Conservation (phyloP, 768 basidiomycete species). For the Gyrodon lividus region DNA sequence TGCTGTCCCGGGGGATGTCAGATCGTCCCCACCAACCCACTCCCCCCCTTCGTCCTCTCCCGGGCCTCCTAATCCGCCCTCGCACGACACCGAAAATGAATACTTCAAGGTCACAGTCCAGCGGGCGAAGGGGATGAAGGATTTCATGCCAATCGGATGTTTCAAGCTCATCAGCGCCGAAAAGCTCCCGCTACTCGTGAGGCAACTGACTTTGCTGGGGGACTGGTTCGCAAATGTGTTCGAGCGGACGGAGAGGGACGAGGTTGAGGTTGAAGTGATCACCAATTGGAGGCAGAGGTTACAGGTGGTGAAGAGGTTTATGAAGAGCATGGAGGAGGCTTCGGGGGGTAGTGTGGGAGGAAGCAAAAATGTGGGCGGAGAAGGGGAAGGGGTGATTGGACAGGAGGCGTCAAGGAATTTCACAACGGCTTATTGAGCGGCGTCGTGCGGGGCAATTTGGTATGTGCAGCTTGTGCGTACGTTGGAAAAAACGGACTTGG, state of each 20-base stretch:
- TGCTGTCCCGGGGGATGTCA: slow-evolving; percentile 11
- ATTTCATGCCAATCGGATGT: slow-evolving; percentile 88
- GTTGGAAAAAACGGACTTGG: slow-evolving; percentile 6
- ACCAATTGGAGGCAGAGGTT: slow-evolving; percentile 88
- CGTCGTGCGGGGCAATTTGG: not conserved
- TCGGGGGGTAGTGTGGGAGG: slow-evolving; percentile 12
- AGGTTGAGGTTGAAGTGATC: slow-evolving; percentile 69
- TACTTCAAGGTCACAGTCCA: slow-evolving; percentile 96
- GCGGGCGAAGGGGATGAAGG: slow-evolving; percentile 85
- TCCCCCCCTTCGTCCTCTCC: slow-evolving; percentile 16
- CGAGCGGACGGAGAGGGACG: slow-evolving; percentile 69
- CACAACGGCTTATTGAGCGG: slow-evolving; percentile 46
- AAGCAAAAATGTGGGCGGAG: slow-evolving; percentile 28
- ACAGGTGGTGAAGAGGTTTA: slow-evolving; percentile 74
- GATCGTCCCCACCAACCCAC: slow-evolving; percentile 12
- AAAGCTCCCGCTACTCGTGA: slow-evolving; percentile 80
- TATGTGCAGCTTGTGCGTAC: not conserved
- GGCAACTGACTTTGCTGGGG: slow-evolving; percentile 82
- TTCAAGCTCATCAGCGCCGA: slow-evolving; percentile 94
- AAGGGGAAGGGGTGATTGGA: slow-evolving; percentile 45
- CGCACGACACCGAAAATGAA: slow-evolving; percentile 77
- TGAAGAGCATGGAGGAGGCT: slow-evolving; percentile 24
- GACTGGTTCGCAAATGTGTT: slow-evolving; percentile 92
- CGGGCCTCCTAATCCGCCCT: not conserved
- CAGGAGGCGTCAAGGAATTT: slow-evolving; percentile 59